Conservation (phyloP, 495 filamentous ascomycete species). For the Hypoxylon intermedium region DNA sequence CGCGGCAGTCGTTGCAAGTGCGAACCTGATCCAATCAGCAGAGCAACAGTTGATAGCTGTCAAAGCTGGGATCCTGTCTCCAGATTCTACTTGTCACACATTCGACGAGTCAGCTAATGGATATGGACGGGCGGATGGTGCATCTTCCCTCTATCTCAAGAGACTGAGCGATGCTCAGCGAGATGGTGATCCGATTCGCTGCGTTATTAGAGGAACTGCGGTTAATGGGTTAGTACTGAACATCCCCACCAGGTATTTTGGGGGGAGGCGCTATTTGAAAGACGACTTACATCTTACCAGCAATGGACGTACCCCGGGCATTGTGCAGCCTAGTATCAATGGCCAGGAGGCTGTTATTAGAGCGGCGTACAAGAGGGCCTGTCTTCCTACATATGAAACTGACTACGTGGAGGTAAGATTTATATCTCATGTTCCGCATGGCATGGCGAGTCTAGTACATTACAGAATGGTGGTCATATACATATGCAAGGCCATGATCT, state of each 20-base stretch:
- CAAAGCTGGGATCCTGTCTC: constrained; percentile 53
- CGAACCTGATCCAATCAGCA: constrained; percentile 48
- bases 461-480: no score
- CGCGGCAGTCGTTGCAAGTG: constrained; percentile 48
- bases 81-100: constrained; percentile 51
- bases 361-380: constrained; percentile 45
- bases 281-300: constrained; percentile 33
- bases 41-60: constrained; percentile 43
- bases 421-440: no score
- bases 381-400: constrained; percentile 46
- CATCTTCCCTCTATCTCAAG: constrained; percentile 52
- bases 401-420: constrained; percentile 56
- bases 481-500: no score
- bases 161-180: constrained; percentile 50
- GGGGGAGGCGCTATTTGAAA: no score
- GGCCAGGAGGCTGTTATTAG: constrained; percentile 57
- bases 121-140: constrained; percentile 39
- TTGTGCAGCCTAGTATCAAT: constrained; percentile 51
- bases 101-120: constrained; percentile 48
- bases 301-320: constrained; percentile 52
- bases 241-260: no score
- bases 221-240: constrained; percentile 49
- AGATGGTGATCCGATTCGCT: constrained; percentile 56
- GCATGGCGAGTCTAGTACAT: no score
- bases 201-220: constrained; percentile 54